Base-by-base conservation (phyloP, 441 rosid species). In the Arabidopsis lyrata region DNA sequence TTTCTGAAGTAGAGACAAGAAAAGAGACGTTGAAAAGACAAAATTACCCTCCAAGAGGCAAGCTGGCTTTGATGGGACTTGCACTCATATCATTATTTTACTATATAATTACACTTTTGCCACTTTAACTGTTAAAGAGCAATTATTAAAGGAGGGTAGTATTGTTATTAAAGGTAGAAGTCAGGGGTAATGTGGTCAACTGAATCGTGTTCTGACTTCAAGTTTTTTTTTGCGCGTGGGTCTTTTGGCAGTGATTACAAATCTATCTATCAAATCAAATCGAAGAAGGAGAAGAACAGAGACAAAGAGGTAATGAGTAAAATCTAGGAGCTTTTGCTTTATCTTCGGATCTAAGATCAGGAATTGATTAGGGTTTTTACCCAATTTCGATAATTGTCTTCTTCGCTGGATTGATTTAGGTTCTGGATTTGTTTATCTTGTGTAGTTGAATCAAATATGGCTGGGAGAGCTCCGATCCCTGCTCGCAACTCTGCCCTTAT, bases 391-490 rank as follows among this genome's bases (percentile, higher is more conserved):
- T 22, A 3, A 47, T 27, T 66, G 41, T 60, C 5, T 15, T 60
- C 5, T 15, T 63, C 27, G 54, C 10, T 24, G 32, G 50, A 53
- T 72, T 68, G 78, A 7, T 47, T 73, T 66, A 5, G 22, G 3
- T 12, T 67, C 48, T 49, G 54, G 64, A 66, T 11, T 24, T 41
- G 2, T 36, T 24, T n/a, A 18, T 5, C 11, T 39, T 62, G 66
- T 66, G 55, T 67, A 72, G 78, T 68, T 73, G 72, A 62, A 48
- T 68, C 75, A 36, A 63, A 63, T 49, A 78, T 85, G 89, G 89
- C 86, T 61, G 86, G 85, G 53, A 85, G 86, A 81, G 59, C 79
- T 72, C 74, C 75, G 70, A 81, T 84, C 58, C 71, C 80, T 16
- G 58, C 81, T 58, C 81, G 67, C 9, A 85, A 64, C 77, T 80